Evolutionary conservation across 164 flowering plant genomes (phyloP).

Genomic region (Brasenia schreberi): DNA sequence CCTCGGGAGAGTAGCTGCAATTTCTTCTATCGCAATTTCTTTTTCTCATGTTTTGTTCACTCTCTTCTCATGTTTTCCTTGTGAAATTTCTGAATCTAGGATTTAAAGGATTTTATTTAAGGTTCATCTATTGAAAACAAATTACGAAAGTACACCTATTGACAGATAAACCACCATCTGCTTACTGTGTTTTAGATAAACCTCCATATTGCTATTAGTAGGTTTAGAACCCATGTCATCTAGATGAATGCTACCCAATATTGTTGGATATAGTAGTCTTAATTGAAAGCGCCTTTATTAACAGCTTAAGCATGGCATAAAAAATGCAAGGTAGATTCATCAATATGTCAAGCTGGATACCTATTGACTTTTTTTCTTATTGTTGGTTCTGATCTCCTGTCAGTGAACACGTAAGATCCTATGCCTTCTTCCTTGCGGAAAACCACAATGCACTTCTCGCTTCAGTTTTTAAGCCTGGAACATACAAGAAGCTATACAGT

Average conservation of each 20-base stretch:
- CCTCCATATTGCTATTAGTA: too few relatives aligned
- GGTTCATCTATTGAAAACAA: too few relatives aligned
- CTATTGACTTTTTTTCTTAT: too few relatives aligned
- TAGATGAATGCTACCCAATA: neutral
- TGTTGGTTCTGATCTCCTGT: neutral
- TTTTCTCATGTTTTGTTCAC: neutral
- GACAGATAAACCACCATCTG: neutral
- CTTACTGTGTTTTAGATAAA: neutral
- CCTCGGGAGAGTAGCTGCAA: neutral
- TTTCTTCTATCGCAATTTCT: neutral
- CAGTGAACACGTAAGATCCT: conserved; percentile 71
- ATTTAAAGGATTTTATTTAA: too few relatives aligned
- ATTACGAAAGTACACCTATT: too few relatives aligned
- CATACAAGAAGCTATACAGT: conserved; percentile 86
- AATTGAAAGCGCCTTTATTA: neutral
- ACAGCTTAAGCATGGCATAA: neutral
- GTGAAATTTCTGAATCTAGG: too few relatives aligned
- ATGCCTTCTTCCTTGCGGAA: conserved; percentile 70
- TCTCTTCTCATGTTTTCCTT: too few relatives aligned
- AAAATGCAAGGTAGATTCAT: neutral
- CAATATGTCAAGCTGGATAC: neutral
- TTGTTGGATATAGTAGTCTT: too few relatives aligned
- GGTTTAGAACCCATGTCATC: neutral
- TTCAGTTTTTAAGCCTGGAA: conserved; percentile 56
- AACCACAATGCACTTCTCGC: conserved; percentile 93